Base-by-base conservation (phyloP, 2,329 filamentous ascomycete species). In the Trichophyton simii region DNA sequence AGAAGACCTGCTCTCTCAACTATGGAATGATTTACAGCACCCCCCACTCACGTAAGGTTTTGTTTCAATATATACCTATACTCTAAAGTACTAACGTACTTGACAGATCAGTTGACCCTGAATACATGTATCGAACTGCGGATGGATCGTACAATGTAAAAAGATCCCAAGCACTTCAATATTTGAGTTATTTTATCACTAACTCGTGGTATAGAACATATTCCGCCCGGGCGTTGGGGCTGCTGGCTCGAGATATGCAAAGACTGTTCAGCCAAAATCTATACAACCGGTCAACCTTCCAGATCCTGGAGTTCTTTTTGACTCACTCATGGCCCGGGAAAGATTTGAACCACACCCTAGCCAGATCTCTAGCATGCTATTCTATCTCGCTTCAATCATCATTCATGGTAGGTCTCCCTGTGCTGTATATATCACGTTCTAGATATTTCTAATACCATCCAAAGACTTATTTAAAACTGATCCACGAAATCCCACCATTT, bases 331-430 rank as follows among this genome's bases (percentile, higher is more conserved):
- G 28, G 64, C 61, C 25, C 58, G 63, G n/a, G 60, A 63, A 18
- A 28, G 58, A 31, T 64, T 69, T 44, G 70, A 68, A 38, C 68
- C 73, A 36, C 76, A 79, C 60, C 70, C 72, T 3, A 75, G 74
- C 31, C 77, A 75, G 3, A 66, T 81, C 58, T 81, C 78, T 0
- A 75, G 72, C 34, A 74, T 78, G 67, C 67, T 80, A 3, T 77
- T 81, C 61, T 80, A 80, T 52, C 73, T 79, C 9, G 79, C 79
- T 0, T 77, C 77, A 2, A 77, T 81, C 57, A 79, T 81, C 60
- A 81, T 80, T 20, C 79, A 81, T 63, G 79, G 69, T 71, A 63
- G 57, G 65, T n/a, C 9, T 36, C 31, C 42, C 18, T 15, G 11
- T 13, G 18, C 2, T 7, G 13, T 20, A 8, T 13, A 28, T 2